These are phyloP conservation scores for Pachysandra terminalis DNA, from an alignment of 164 flowering plant species.

Conservation along the genomic window DNA sequence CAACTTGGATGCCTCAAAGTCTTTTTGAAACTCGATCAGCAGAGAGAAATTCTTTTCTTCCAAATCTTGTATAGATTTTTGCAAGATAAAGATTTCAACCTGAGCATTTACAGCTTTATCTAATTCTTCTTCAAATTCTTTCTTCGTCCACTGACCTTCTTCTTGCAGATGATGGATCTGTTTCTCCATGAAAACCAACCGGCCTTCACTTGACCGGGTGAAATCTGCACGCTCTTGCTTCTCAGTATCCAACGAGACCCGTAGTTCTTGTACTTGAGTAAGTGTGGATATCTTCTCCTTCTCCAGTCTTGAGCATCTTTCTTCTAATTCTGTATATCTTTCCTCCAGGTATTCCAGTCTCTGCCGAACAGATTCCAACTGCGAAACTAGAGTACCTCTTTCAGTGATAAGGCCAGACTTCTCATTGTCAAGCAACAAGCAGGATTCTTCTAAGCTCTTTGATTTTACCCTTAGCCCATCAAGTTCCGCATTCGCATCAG, in stretches of 20 bases:
- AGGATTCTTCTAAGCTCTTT: conserved; percentile 65
- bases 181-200: conserved; percentile 45
- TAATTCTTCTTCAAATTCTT: conserved; percentile 64
- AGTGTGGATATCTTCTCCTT: conserved; percentile 49
- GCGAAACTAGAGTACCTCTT: conserved; percentile 40
- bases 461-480: conserved; percentile 56
- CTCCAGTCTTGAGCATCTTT: conserved; percentile 48
- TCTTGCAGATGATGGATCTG: conserved; percentile 52
- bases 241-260: conserved; percentile 36
- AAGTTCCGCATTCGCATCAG: conserved; percentile 58
- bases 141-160: conserved; percentile 43
- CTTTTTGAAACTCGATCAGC: conserved; percentile 58
- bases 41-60: conserved; percentile 57
- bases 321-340: conserved; percentile 48
- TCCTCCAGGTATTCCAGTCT: conserved; percentile 53
- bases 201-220: conserved; percentile 38
- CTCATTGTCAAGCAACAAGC: conserved; percentile 55
- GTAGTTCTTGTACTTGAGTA: conserved; percentile 51
- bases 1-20: conserved; percentile 49
- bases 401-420: conserved; percentile 52
- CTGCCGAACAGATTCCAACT: conserved; percentile 45
- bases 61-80: conserved; percentile 58
- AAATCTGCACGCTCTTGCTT: conserved; percentile 53
- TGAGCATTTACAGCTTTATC: conserved; percentile 67
- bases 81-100: conserved; percentile 69